Conservation (phyloP, 805 yeast genomes). For the Barnettozyma siamensis region DNA sequence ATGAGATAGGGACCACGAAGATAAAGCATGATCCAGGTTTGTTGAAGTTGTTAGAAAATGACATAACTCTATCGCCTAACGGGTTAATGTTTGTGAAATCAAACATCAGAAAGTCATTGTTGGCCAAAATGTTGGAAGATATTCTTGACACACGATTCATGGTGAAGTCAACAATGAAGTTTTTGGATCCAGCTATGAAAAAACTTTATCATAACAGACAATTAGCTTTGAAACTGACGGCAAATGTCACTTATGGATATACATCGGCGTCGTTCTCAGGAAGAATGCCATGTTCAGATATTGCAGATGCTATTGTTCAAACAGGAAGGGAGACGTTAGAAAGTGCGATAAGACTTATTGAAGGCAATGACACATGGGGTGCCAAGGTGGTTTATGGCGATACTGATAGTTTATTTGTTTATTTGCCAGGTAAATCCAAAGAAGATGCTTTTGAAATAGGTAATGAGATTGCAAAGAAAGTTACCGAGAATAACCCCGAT, state of each 20-base stretch:
- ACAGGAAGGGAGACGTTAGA: constrained; percentile 83
- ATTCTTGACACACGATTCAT: constrained; percentile 73
- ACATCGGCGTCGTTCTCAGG: constrained; percentile 94
- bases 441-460: constrained; percentile 79
- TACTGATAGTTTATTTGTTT: constrained; percentile 89
- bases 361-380: constrained; percentile 55
- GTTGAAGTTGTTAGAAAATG: constrained; percentile 43
- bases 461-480: constrained; percentile 52
- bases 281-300: constrained; percentile 93
- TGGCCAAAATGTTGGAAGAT: constrained; percentile 82
- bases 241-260: constrained; percentile 95
- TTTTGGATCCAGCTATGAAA: constrained; percentile 41
- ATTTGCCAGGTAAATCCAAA: constrained; percentile 75
- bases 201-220: constrained; percentile 71
- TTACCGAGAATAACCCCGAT: constrained; percentile 66
- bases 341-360: constrained; percentile 64
- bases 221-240: constrained; percentile 79
- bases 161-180: constrained; percentile 69
- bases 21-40: constrained; percentile 53
- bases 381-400: constrained; percentile 96
- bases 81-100: constrained; percentile 74
- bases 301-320: constrained; percentile 91
- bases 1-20: constrained; percentile 43
- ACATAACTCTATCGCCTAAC: constrained; percentile 75
- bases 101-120: constrained; percentile 57